Base-by-base conservation (phyloP, 371 early-diverging fungal species). In the Actinomucor elegans region DNA sequence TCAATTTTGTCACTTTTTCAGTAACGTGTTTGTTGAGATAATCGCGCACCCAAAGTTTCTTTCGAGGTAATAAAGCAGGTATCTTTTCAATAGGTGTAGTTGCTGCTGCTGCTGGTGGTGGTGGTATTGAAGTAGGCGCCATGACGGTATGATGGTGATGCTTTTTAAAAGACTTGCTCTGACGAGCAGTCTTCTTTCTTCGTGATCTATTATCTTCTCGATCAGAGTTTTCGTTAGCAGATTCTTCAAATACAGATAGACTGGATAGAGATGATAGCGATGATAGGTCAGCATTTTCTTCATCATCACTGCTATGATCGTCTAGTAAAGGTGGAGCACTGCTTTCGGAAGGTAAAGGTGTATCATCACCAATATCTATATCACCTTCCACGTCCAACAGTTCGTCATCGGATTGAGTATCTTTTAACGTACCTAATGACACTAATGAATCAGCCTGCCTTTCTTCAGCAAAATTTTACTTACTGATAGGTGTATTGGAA, bases 41-140 rank as follows among this genome's bases (percentile, higher is more conserved):
- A 31, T 63, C 52, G 9, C 54, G 53, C 48, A 58, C 35, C 64
- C 64, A 63, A 5, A 63, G 37, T 23, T 63, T 63, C n/a, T 63
- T 63, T 24, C 64, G 26, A 4, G 64, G 64, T 20, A 63, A 40
- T n/a, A 33, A 14, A 5, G 48, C 28, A 5, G 38, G 23, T 10
- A 35, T 35, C n/a, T 14, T 32, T 35, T 17, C 23, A 11, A 11
- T 26, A 24, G 48, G 17, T 8, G 41, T 21, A 11, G 35, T 7
- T 20, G n/a, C 37, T 32, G 7, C 20, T 9, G 18, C 21, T 14
- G 20, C 14, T 12, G 20, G n/a, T 12, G 35, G 24, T 23, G 24
- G 34, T 41, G 3, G 8, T 4, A 12, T 38, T 1, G 20, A 11
- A 20, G 48, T 23, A 7, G 48, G n/a, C 9, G 50, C 15, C 37